Evolutionary conservation across 2,329 filamentous ascomycete species (phyloP).

Genomic region (Ophiosphaerella herpotricha): DNA sequence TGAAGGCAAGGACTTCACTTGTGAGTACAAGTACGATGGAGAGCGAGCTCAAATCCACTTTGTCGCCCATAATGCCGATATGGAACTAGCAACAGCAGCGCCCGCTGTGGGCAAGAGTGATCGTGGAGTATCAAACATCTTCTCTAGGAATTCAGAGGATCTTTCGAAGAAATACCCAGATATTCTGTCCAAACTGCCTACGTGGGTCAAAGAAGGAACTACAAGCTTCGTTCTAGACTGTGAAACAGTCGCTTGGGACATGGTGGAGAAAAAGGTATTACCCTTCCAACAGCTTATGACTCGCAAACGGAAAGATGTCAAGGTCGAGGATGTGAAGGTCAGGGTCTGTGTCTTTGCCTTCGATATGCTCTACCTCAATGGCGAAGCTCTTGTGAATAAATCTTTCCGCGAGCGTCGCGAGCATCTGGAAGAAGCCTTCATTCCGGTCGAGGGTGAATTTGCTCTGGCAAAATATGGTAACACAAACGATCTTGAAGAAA

Average conservation of each 20-base stretch:
- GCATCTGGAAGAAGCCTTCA: slow-evolving; percentile 73
- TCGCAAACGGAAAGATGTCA: slow-evolving; percentile 95
- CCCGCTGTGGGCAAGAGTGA: slow-evolving; percentile 68
- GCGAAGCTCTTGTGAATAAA: slow-evolving; percentile 84
- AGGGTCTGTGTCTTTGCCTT: slow-evolving; percentile 98
- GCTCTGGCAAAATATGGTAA: slow-evolving; percentile 86
- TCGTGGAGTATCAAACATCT: slow-evolving; percentile 85
- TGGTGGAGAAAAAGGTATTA: slow-evolving; percentile 90
- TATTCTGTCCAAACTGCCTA: slow-evolving; percentile 82
- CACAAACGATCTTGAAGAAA: slow-evolving; percentile 87
- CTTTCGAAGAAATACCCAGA: slow-evolving; percentile 97
- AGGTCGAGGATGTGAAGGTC: slow-evolving; percentile 91
- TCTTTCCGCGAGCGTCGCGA: slow-evolving; percentile 81
- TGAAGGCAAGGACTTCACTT: slow-evolving; percentile 92
- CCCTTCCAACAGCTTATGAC: slow-evolving; percentile 99
- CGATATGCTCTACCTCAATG: slow-evolving; percentile 91
- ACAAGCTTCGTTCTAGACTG: slow-evolving; percentile 98
- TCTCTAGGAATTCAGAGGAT: slow-evolving; percentile 96
- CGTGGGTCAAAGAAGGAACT: slow-evolving; percentile 87
- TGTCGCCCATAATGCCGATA: slow-evolving; percentile 76
- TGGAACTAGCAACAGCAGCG: slow-evolving; percentile 65
- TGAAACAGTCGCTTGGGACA: slow-evolving; percentile 96
- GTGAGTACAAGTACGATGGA: slow-evolving; percentile 98
- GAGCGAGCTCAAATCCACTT: slow-evolving; percentile 99
- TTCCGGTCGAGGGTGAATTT: slow-evolving; percentile 85